Base-by-base conservation (phyloP, 768 basidiomycete genomes). In the Tricholoma saponaceum region DNA sequence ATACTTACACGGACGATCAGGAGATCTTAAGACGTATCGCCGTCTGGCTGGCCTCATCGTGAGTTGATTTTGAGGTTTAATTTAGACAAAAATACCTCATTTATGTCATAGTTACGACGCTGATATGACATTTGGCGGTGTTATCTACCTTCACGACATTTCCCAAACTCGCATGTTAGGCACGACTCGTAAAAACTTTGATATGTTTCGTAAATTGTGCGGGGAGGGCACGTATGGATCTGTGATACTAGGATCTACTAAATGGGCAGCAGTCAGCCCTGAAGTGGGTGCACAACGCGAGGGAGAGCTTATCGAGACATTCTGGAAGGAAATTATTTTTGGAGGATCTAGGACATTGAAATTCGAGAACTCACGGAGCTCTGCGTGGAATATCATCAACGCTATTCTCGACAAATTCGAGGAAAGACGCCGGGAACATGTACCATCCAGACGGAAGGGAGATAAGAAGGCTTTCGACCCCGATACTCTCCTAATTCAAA, bases 141-240 rank as follows among this genome's bases (percentile, higher is more conserved):
- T 62, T 9, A 51, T 62, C 28, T 54, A 62, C 52, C 58, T 62
- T n/a, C 26, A 54, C 18, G 55, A 59, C 32, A 59, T 62, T 26
- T 47, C 44, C n/a, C 35, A 53, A 10, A 37, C 37, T 28, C 49
- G 51, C n/a, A 49, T 55, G 51, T 30, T 26, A 9, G 60, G 57
- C 23, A 43, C 57, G 1, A 54, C 46, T 8, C 54, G n/a, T 20
- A 44, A 46, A 12, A 54, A 58, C 18, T 44, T 58, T 5, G 26
- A 57, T 13, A 26, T 62, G 16, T 62, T 62, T 44, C 33, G n/a
- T n/a, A 20, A 57, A 28, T 25, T 62, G 2, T 62, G 61, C 22
- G 58, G 61, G 3, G 28, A 39, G 7, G 14, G 26, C 2, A 35
- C 37, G 18, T 13, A 41, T n/a, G 22, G 18, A 9, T 54, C 44